Percentiles rank a stretch among this genome's conserved stretches.
Evolutionary conservation across 306 rosid species (phyloP).

Genomic region (Cucumis hystrix): DNA sequence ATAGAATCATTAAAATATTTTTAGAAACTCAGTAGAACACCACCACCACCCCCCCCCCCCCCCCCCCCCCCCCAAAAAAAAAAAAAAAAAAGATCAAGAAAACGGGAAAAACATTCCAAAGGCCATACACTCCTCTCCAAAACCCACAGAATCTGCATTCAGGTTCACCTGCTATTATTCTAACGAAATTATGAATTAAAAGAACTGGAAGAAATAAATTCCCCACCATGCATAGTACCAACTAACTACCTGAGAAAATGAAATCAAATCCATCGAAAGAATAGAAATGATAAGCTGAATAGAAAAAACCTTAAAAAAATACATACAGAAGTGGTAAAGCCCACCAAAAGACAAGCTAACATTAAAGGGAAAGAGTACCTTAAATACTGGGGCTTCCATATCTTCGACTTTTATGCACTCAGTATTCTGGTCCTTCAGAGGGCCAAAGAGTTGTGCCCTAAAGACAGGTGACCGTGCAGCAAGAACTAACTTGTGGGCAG

Average conservation of each 20-base stretch:
- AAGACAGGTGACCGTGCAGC: slow-evolving; percentile 83
- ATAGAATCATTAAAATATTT: background rate
- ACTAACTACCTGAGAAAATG: background rate
- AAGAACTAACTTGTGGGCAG: slow-evolving; percentile 78
- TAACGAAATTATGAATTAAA: background rate
- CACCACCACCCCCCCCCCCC: too few relatives aligned
- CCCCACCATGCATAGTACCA: background rate
- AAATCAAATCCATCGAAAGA: background rate
- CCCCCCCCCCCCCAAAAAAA: too few relatives aligned
- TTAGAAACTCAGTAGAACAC: background rate
- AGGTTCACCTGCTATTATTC: background rate
- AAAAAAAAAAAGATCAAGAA: too few relatives aligned
- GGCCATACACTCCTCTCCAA: background rate
- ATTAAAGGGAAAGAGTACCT: slow-evolving; percentile 33
- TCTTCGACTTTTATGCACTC: slow-evolving; percentile 62
- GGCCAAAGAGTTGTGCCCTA: slow-evolving; percentile 71
- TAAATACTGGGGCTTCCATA: slow-evolving; percentile 77
- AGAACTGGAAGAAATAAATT: background rate
- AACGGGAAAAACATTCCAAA: background rate
- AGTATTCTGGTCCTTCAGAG: slow-evolving; percentile 13
- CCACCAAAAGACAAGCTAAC: background rate
- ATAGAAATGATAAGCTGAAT: background rate
- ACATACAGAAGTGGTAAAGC: background rate
- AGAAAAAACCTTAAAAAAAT: background rate
- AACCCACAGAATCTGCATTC: background rate